Base-by-base conservation (phyloP, 257 asterid species). In the Scutellaria minor region DNA sequence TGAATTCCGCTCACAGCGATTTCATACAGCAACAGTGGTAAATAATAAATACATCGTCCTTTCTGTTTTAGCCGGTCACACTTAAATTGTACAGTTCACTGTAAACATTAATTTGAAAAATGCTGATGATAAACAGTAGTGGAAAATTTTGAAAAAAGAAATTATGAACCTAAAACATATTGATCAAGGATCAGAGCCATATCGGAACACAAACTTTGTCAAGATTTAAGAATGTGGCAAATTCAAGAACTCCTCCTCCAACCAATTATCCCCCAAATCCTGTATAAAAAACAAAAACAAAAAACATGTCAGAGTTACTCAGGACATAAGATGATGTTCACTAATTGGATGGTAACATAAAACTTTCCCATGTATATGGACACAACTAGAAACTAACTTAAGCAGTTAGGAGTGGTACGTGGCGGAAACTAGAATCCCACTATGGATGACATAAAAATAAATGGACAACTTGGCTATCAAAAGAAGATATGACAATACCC, bases 291-390 rank as follows among this genome's bases (percentile, higher is more conserved):
- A 31, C 37, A 31, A 31, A 44, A 24, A 79, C 63, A 79, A 64
- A 75, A 45, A 77, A 74, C 85, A 79, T 75, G 80, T 82, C 83
- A 86, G 80, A 67, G 59, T 60, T 53, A 73, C 78, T 67, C 24
- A 31, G 44, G 57, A 76, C 64, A 77, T 78, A 63, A 58, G 73
- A 64, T 73, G 27, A 80, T 62, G 67, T 66, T 74, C 64, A 46
- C 5, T 37, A 44, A 53, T 59, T 44, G 37, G 56, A 76, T 54
- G 62, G 22, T 31, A 52, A 44, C 20, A 44, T 47, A 5, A 41
- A 47, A 7, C 60, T 41, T 40, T 48, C 50, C 70, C 59, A 12
- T 14, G 27, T 13, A 71, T 18, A 18, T 24, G 7, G 15, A 64
- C 27, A 41, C 15, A 0, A 54, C 60, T 7, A 66, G 18, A 7